phyloP scores from a whole-genome alignment of 2,329 filamentous ascomycete genomes.

The Calonectria hongkongensis region DNA sequence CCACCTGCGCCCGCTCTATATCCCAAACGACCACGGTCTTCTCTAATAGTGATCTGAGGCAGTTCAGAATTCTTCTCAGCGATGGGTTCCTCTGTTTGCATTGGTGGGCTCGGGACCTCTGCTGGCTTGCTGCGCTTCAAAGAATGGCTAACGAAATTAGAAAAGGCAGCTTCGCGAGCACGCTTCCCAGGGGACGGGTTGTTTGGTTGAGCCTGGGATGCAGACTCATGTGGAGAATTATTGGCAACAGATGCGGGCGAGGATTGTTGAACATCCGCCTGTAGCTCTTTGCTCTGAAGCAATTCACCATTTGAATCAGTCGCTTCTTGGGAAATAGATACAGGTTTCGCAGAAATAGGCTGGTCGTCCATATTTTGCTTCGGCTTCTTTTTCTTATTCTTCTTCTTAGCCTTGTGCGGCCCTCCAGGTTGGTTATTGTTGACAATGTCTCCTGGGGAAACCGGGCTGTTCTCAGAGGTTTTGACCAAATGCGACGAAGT shows the following conservation, averaged over 20 bases:
- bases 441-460: constrained; percentile 7
- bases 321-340: not conserved
- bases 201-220: not conserved
- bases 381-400: constrained; percentile 51
- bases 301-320: not conserved
- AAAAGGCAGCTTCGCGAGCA: constrained; percentile 38
- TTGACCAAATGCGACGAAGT: not conserved
- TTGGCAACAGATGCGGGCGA: not conserved
- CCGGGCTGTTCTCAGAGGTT: not conserved
- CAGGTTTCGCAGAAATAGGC: not conserved
- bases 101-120: not conserved
- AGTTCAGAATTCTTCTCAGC: constrained; percentile 24
- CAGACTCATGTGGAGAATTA: not conserved
- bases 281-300: not conserved
- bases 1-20: constrained; percentile 58
- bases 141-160: constrained; percentile 26
- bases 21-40: constrained; percentile 41
- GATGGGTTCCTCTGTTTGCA: not conserved
- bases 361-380: constrained; percentile 39
- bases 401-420: constrained; percentile 46
- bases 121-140: constrained; percentile 45
- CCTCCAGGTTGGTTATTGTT: constrained; percentile 7
- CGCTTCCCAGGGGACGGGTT: constrained; percentile 42
- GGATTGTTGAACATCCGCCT: not conserved
- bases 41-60: constrained; percentile 36